Percentiles rank a stretch among this genome's conserved stretches.
phyloP scores from a whole-genome alignment of 768 basidiomycete species.

The Kwoniella newhampshirensis region DNA sequence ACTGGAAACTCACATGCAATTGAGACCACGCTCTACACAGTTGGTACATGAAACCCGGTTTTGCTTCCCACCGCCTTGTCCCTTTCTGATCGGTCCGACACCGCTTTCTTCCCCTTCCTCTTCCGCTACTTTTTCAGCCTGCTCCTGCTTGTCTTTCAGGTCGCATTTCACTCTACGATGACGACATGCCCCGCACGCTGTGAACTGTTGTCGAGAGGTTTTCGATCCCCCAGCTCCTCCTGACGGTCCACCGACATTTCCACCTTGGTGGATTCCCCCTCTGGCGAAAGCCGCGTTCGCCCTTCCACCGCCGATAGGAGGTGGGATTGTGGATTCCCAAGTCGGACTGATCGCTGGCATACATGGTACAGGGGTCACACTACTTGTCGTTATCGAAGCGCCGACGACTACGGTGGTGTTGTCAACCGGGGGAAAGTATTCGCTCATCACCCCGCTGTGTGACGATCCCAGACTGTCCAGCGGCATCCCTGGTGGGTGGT shows the following conservation, averaged over 20 bases:
- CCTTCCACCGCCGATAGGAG: neutral
- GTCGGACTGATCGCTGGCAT: conserved; percentile 5
- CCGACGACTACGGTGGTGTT: too few species aligned
- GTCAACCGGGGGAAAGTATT: conserved; percentile 10
- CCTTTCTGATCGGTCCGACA: conserved; percentile 19
- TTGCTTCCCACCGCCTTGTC: conserved; percentile 14
- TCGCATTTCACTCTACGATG: conserved; percentile 93
- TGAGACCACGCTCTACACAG: conserved; percentile 80
- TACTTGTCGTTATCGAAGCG: too few species aligned
- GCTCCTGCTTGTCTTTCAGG: conserved; percentile 74
- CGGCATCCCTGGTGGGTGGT: conserved; percentile 10
- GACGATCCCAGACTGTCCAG: conserved; percentile 9
- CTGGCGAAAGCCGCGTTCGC: conserved; percentile 1
- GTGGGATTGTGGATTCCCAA: conserved; percentile 22
- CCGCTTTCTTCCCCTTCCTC: conserved; percentile 21
- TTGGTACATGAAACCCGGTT: conserved; percentile 72
- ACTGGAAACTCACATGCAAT: conserved; percentile 76
- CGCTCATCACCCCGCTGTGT: conserved; percentile 6
- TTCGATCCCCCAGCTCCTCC: conserved; percentile 53
- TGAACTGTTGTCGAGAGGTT: conserved; percentile 78
- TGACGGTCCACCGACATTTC: neutral
- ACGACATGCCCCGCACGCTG: conserved; percentile 90
- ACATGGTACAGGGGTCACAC: neutral
- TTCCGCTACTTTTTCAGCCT: conserved; percentile 55
- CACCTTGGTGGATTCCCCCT: too few species aligned